A percentile compares a stretch with the other conserved stretches of the same genome.
These are phyloP conservation scores for Uncinocarpus reesii DNA, from an alignment of 2,329 filamentous ascomycete species.

Conservation along the genomic window DNA sequence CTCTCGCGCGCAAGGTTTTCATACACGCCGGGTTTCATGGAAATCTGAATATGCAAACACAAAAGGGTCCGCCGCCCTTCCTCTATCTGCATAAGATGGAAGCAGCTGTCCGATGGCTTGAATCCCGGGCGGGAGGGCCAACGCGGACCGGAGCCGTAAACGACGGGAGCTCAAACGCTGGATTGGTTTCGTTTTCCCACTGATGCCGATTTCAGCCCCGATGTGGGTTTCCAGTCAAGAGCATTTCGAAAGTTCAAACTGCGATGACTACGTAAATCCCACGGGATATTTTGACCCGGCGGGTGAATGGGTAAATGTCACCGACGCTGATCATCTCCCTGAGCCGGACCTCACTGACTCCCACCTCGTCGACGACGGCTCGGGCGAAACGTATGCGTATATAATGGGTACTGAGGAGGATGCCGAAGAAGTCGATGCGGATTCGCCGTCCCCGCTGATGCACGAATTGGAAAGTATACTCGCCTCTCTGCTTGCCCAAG, in stretches of 20 bases:
- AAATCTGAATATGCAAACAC: slow-evolving; percentile 29
- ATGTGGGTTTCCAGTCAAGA: slow-evolving; percentile 9
- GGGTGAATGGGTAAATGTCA: slow-evolving; percentile 20
- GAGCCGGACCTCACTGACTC: background rate
- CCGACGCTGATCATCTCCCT: slow-evolving; percentile 9
- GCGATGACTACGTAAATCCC: slow-evolving; percentile 30
- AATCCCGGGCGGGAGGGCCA: slow-evolving; percentile 28
- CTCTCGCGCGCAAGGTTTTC: slow-evolving; percentile 67
- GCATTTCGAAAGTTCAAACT: slow-evolving; percentile 21
- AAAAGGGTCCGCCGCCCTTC: slow-evolving; percentile 54
- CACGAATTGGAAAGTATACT: slow-evolving; percentile 66
- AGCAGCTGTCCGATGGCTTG: slow-evolving; percentile 53
- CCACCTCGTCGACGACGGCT: slow-evolving; percentile 1
- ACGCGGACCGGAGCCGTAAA: background rate
- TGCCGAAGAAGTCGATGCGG: slow-evolving; percentile 15
- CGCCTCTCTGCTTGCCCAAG: slow-evolving; percentile 66
- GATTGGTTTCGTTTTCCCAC: slow-evolving; percentile 17
- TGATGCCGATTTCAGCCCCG: slow-evolving; percentile 28
- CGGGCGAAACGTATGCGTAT: slow-evolving; percentile 3
- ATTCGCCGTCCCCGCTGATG: slow-evolving; percentile 38
- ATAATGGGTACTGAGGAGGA: background rate
- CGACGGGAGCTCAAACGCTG: background rate
- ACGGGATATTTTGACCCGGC: slow-evolving; percentile 27
- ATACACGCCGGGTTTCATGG: slow-evolving; percentile 65
- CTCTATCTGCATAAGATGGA: slow-evolving; percentile 62